Evolutionary conservation across 352 stramenopile species (phyloP).

Genomic region (Globisporangium rhizosaccharum): DNA sequence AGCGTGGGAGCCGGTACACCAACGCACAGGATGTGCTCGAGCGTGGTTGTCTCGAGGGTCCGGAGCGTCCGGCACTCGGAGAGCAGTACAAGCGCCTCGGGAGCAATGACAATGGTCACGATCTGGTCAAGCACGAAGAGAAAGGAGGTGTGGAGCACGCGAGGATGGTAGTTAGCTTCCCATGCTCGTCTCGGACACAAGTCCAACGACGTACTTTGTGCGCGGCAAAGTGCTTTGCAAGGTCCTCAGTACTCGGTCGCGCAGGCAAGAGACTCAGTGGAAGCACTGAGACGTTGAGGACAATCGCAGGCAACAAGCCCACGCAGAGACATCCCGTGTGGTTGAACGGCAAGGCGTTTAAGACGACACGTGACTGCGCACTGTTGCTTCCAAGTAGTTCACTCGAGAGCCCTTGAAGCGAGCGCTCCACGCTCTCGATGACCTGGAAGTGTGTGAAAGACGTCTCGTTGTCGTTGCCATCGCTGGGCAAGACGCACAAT

Average conservation of each 20-base stretch:
- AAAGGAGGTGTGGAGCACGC: background rate
- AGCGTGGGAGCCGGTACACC: conserved; percentile 5
- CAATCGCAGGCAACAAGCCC: conserved; percentile 7
- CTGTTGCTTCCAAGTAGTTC: background rate
- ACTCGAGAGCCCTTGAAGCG: background rate
- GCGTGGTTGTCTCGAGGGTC: conserved; percentile 1
- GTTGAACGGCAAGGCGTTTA: conserved; percentile 12
- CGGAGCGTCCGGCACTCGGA: conserved; percentile 12
- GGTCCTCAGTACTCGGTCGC: background rate
- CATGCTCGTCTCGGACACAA: too few species aligned
- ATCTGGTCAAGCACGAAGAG: conserved; percentile 1
- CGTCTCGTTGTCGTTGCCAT: background rate
- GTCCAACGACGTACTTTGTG: conserved; percentile 2
- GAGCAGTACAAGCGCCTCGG: conserved; percentile 1
- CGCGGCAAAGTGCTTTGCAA: conserved; percentile 7
- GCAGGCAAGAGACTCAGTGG: conserved; percentile 1
- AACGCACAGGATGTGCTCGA: conserved; percentile 7
- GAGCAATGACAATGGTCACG: conserved; percentile 1
- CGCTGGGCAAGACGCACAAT: background rate
- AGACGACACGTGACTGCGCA: background rate
- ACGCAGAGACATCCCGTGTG: conserved; percentile 4
- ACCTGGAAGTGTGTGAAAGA: conserved; percentile 14
- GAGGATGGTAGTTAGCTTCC: background rate
- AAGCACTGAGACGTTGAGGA: conserved; percentile 10
- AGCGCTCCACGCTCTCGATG: conserved; percentile 13